Base-by-base conservation (phyloP, 306 rosid genomes). In the Casuarina cunninghamiana region DNA sequence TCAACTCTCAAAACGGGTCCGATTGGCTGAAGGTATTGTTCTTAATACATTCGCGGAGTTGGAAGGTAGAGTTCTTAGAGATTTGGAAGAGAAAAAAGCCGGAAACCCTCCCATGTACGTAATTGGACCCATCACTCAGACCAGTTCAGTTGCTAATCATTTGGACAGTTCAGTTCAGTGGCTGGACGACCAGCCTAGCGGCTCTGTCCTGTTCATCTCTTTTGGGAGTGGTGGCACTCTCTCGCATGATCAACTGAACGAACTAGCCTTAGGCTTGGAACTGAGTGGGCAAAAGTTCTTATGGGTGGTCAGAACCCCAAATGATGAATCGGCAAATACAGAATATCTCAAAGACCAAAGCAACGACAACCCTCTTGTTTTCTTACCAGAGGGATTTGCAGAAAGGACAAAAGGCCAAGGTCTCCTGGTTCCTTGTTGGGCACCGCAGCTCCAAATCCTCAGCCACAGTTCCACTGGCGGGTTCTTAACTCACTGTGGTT, bases 161-260 rank as follows among this genome's bases (percentile, higher is more conserved):
- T 26, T 26, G 32, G 32, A 26, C 32, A 26, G 32, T 26, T 26
- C 32, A 26, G 32, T 26, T 26, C 0, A 26, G 32, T 26, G 32
- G 32, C 32, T 26, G 32, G 32, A 26, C 32, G 32, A 26, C 0
- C 32, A 26, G 32, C 32, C 32, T 26, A 26, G 32, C 32, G 32
- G 32, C 32, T 26, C 32, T 26, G 32, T 26, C 32, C 32, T 26
- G 32, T 86, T 6, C 60, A 74, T 86, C 8, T 77, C 83, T 16
- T 86, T 82, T 53, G 86, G 86, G 7, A 86, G 89, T 77, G 89
- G 78, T 58, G 89, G 86, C 17, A 82, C 86, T 39, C 63, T 82
- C 1, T 77, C 83, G 41, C 62, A 51, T 17, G 81, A 79, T 0
- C 89, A 86, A 49, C 61, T 79, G 7, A 45, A 53, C 3, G 86